phyloP scores from a whole-genome alignment of 768 basidiomycete genomes.

The Heimioporus sp. region DNA sequence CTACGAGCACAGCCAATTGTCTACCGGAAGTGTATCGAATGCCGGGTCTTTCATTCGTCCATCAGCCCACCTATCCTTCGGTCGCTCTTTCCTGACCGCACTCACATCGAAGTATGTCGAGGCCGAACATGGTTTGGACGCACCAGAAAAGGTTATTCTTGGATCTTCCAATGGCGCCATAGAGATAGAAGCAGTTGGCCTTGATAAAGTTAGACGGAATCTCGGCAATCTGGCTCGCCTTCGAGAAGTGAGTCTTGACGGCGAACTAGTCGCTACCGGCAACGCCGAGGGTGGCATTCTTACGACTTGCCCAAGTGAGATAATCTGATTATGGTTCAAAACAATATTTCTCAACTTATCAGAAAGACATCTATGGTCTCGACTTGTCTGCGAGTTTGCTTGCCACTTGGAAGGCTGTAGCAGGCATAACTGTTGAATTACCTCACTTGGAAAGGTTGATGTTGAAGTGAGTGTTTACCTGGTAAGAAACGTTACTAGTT shows the following conservation, averaged over 20 bases:
- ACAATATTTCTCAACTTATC: constrained; percentile 11
- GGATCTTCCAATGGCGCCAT: constrained; percentile 85
- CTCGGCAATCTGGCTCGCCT: constrained; percentile 65
- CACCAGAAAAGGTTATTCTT: constrained; percentile 63
- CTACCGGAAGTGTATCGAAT: constrained; percentile 46
- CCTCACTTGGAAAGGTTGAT: constrained; percentile 60
- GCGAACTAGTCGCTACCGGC: constrained; percentile 56
- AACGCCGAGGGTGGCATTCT: constrained; percentile 49
- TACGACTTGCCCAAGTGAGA: constrained; percentile 67
- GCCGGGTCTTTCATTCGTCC: constrained; percentile 83
- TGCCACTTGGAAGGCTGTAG: constrained; percentile 66
- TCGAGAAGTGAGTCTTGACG: constrained; percentile 79
- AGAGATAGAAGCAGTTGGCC: constrained; percentile 79
- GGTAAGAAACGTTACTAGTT: constrained; percentile 3
- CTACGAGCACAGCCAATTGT: constrained; percentile 6
- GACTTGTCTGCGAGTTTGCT: constrained; percentile 80
- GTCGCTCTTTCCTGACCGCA: constrained; percentile 72
- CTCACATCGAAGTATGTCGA: constrained; percentile 80
- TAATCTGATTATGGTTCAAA: constrained; percentile 1
- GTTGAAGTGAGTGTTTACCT: constrained; percentile 66
- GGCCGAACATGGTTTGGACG: constrained; percentile 44
- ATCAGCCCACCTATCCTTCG: constrained; percentile 53
- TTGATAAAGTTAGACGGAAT: constrained; percentile 75
- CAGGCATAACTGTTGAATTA: constrained; percentile 60
- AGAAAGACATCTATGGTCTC: constrained; percentile 68